These are phyloP conservation scores for Vigna trinervia DNA, from an alignment of 306 rosid species.

Conservation along the genomic window DNA sequence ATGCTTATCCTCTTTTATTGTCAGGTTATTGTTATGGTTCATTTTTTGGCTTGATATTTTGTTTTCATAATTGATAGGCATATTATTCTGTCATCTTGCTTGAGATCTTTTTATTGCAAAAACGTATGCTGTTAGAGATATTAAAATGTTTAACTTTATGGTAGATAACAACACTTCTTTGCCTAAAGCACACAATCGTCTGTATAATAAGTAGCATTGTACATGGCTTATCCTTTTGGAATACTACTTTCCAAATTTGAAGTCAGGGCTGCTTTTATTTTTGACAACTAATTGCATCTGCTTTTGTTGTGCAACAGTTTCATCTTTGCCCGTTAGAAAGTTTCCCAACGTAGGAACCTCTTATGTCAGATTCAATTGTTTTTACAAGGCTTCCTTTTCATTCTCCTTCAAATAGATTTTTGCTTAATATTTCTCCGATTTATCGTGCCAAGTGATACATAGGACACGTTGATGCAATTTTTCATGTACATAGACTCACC, in stretches of 20 bases:
- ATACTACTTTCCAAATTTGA: background rate
- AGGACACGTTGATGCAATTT: background rate
- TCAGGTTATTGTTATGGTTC: slow-evolving; percentile 25
- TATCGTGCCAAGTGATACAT: background rate
- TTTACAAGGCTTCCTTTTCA: background rate
- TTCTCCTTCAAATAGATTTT: background rate
- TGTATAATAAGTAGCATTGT: too few species aligned
- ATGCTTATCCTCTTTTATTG: slow-evolving; percentile 11
- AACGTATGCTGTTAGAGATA: slow-evolving; percentile 1
- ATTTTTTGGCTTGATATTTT: slow-evolving; percentile 29
- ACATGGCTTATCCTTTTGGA: background rate
- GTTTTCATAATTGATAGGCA: background rate
- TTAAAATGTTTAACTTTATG: background rate
- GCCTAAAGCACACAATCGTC: too few species aligned
- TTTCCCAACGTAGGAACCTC: background rate
- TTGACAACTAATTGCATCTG: background rate
- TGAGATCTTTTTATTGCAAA: background rate
- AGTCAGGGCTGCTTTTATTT: background rate
- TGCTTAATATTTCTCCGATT: background rate
- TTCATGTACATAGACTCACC: background rate
- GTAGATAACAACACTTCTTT: background rate
- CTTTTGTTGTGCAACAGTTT: slow-evolving; percentile 23
- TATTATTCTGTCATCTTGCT: slow-evolving; percentile 9
- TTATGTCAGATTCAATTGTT: slow-evolving; percentile 8
- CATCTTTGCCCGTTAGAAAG: background rate